These are phyloP conservation scores for Annulohypoxylon truncatum DNA, from an alignment of 2,329 filamentous ascomycete species.

Conservation along the genomic window DNA sequence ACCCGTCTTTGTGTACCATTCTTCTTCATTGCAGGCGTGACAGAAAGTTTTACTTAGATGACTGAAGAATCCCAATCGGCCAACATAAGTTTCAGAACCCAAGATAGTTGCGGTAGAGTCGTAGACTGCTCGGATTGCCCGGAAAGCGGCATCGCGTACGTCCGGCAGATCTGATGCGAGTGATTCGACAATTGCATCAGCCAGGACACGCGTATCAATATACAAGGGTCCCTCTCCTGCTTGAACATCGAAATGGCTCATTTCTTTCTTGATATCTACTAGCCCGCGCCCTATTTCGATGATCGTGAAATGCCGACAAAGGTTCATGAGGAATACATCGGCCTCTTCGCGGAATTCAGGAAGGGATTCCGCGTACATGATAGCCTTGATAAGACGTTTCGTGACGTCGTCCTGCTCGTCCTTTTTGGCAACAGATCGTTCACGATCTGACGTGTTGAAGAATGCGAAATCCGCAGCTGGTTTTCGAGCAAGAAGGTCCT, in stretches of 20 bases:
- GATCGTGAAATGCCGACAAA: conserved; percentile 90
- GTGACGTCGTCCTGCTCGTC: conserved; percentile 83
- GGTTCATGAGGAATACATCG: conserved; percentile 77
- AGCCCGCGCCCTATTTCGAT: conserved; percentile 90
- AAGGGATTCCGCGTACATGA: conserved; percentile 86
- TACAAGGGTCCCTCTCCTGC: conserved; percentile 88
- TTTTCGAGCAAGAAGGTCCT: conserved; percentile 82
- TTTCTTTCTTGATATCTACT: conserved; percentile 79
- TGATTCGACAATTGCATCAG: conserved; percentile 90
- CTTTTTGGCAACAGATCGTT: conserved; percentile 88
- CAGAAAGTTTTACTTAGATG: conserved; percentile 87
- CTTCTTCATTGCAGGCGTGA: conserved; percentile 95
- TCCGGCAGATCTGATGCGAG: conserved; percentile 84
- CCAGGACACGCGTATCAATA: conserved; percentile 87
- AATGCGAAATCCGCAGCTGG: conserved; percentile 75
- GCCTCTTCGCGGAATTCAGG: conserved; percentile 83
- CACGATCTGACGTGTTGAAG: conserved; percentile 80
- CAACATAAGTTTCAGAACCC: conserved; percentile 76
- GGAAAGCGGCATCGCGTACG: conserved; percentile 85
- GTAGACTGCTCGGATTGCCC: conserved; percentile 81
- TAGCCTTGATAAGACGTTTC: conserved; percentile 88
- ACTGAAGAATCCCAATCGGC: conserved; percentile 84
- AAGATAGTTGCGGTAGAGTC: conserved; percentile 82
- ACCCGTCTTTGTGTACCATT: conserved; percentile 98
- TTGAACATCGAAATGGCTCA: conserved; percentile 83